Conservation (phyloP, 345 rosid genomes). For the Dipteronia sinensis region DNA sequence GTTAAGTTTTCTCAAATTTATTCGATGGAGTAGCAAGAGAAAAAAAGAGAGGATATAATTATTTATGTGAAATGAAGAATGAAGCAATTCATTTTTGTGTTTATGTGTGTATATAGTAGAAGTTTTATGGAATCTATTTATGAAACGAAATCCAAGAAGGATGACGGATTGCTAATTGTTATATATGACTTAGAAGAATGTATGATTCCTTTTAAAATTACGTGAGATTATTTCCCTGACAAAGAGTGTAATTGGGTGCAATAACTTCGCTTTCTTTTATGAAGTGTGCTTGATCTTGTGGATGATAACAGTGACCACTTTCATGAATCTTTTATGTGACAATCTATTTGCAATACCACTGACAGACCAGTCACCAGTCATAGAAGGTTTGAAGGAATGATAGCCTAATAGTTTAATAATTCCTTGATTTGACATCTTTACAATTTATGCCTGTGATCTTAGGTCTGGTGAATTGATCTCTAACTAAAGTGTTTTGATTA, state of each 20-base stretch:
- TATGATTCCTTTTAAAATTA: background rate
- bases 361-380: too few species aligned
- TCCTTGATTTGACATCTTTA: background rate
- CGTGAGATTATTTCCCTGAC: background rate
- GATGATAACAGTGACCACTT: background rate
- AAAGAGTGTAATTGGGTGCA: background rate
- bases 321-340: background rate
- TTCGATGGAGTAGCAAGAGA: background rate
- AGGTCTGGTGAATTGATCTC: background rate
- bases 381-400: too few species aligned
- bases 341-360: too few species aligned
- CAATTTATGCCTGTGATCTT: background rate
- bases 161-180: background rate
- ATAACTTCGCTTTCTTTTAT: background rate
- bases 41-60: background rate
- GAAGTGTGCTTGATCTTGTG: background rate
- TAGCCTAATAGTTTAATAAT: background rate
- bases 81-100: background rate
- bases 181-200: background rate
- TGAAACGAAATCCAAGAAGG: background rate
- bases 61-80: background rate
- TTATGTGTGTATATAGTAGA: background rate
- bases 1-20: background rate
- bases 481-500: background rate
- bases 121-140: background rate